These are phyloP conservation scores for Furcasterigmium furcatum DNA, from an alignment of 2,329 filamentous ascomycete species.

Conservation along the genomic window DNA sequence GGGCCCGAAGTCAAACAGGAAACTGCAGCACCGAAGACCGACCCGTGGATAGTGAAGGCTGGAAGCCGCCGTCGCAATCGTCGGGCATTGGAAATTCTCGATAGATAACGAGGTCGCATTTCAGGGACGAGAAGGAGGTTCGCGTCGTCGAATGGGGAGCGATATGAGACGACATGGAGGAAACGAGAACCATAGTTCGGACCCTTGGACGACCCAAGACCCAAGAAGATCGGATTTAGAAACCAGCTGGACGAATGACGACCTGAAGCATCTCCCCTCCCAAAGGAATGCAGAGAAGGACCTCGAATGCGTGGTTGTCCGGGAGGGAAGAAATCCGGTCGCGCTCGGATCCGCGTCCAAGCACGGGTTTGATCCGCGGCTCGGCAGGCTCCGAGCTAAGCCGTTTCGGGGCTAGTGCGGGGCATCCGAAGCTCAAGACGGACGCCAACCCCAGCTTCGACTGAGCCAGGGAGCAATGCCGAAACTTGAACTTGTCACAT, in stretches of 20 bases:
- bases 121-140: background rate
- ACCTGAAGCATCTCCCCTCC: too few species aligned
- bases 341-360: background rate
- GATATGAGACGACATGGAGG: constrained; percentile 5
- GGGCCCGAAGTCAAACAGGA: too few species aligned
- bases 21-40: too few species aligned
- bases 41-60: too few species aligned
- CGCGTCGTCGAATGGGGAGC: too few species aligned
- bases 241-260: background rate
- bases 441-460: constrained; percentile 9
- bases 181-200: background rate
- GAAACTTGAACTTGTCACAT: constrained; percentile 46
- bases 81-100: too few species aligned
- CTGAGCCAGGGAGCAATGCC: constrained; percentile 11
- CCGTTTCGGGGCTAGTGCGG: background rate
- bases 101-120: too few species aligned
- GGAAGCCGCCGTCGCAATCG: too few species aligned
- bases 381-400: constrained; percentile 6
- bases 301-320: too few species aligned
- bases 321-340: background rate
- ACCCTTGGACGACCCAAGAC: constrained; percentile 5
- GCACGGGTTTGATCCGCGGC: constrained; percentile 12
- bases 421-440: constrained; percentile 5
- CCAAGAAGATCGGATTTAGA: background rate
- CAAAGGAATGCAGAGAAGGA: too few species aligned